These are phyloP conservation scores for Pseudogymnoascus sp. DNA, from an alignment of 2,329 filamentous ascomycete species.

Conservation along the genomic window DNA sequence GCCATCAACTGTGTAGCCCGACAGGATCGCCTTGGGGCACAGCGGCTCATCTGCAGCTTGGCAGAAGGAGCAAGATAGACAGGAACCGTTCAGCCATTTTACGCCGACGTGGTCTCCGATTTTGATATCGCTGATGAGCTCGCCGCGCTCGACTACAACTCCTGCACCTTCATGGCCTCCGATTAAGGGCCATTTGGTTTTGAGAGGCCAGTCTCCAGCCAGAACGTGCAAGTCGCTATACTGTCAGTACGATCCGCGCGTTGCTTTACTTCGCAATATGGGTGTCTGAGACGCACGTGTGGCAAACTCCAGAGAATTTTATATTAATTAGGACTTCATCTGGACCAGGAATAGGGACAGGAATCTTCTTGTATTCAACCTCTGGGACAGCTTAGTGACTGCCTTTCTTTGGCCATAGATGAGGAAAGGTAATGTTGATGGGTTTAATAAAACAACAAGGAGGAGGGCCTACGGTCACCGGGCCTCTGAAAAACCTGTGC, in stretches of 20 bases:
- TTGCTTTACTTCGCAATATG: neutral
- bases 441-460: too few relatives aligned
- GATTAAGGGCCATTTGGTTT: constrained; percentile 75
- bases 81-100: constrained; percentile 89
- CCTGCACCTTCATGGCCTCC: constrained; percentile 78
- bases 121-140: constrained; percentile 68
- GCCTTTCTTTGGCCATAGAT: neutral
- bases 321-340: constrained; percentile 85
- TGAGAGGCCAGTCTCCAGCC: constrained; percentile 83
- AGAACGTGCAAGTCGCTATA: constrained; percentile 49
- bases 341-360: constrained; percentile 68
- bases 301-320: constrained; percentile 81
- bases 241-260: neutral
- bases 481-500: neutral
- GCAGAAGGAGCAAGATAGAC: constrained; percentile 78
- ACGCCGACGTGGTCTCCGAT: constrained; percentile 82
- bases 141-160: constrained; percentile 71
- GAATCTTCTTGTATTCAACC: constrained; percentile 67
- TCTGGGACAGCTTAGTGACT: constrained; percentile 32
- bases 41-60: constrained; percentile 74
- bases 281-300: constrained; percentile 42
- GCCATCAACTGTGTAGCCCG: constrained; percentile 88
- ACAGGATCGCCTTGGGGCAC: constrained; percentile 66
- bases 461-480: neutral
- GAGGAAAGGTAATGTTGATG: too few relatives aligned